Evolutionary conservation across 805 yeast genomes (phyloP).

Genomic region (Torulaspora gathmanii): DNA sequence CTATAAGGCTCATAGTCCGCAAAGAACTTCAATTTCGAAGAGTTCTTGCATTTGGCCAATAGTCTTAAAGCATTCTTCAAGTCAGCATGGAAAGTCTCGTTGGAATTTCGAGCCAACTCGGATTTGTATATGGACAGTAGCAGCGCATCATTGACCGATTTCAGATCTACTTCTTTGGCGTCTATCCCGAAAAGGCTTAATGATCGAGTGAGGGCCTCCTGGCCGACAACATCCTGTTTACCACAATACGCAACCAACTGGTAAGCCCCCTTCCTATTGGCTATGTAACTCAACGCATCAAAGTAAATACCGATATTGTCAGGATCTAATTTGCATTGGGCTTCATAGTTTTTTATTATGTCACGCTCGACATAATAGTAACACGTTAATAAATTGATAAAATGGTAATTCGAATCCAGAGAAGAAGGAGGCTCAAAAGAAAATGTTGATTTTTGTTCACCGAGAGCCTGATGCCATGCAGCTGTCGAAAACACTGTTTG

Average conservation of each 20-base stretch:
- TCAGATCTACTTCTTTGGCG: slow-evolving; percentile 23
- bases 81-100: slow-evolving; percentile 19
- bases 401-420: slow-evolving; percentile 32
- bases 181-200: slow-evolving; percentile 36
- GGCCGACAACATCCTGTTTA: slow-evolving; percentile 51
- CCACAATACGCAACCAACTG: slow-evolving; percentile 45
- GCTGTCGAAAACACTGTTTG: slow-evolving; percentile 27
- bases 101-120: slow-evolving; percentile 20
- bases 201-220: slow-evolving; percentile 43
- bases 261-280: slow-evolving; percentile 46
- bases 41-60: slow-evolving; percentile 39
- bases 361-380: slow-evolving; percentile 47
- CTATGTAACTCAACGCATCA: slow-evolving; percentile 52
- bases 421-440: slow-evolving; percentile 20
- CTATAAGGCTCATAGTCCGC: slow-evolving; percentile 45
- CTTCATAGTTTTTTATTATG: slow-evolving; percentile 46
- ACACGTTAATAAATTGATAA: slow-evolving; percentile 45
- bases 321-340: slow-evolving; percentile 42
- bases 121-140: slow-evolving; percentile 35
- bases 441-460: slow-evolving; percentile 28
- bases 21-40: slow-evolving; percentile 35
- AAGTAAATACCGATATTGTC: slow-evolving; percentile 46
- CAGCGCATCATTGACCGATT: slow-evolving; percentile 27
- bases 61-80: slow-evolving; percentile 40
- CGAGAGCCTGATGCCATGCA: slow-evolving; percentile 33